Base-by-base conservation (phyloP, 2,329 filamentous ascomycete species). In the Aureobasidium mangrovei region DNA sequence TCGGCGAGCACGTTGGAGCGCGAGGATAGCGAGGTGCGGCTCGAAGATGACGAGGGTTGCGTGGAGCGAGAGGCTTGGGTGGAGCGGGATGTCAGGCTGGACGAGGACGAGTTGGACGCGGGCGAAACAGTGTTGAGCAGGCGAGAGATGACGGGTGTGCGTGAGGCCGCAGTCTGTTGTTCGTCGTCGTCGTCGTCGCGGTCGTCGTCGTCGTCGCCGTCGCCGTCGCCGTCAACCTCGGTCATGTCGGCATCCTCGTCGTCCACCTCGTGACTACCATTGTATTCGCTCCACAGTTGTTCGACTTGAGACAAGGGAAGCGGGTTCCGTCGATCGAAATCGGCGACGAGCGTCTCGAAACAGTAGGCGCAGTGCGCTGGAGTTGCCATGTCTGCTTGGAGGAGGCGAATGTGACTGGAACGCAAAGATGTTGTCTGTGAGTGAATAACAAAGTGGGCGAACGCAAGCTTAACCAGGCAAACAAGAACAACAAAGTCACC, bases 351-450 rank as follows among this genome's bases (percentile, higher is more conserved):
- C 39, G 78, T 78, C 72, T 98, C 93, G 76, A 98, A 97, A 75
- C 91, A 96, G 71, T 85, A 91, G 65, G 91, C 83, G 71, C 91
- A 96, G 72, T 97, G 91, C 57, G 84, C 85, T 63, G 81, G 72
- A 55, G 86, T 85, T 46, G 93, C 91, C 91, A 97, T 97, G 31
- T 10, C 26, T 35, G 5, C 8, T 4, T 6, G 36, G 7, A 18
- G 7, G 6, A 8, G 18, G 18, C 18, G 18, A 18, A 18, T 18
- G 18, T 18, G 18, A 18, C 1, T 18, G 18, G 18, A 18, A 18
- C 18, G 18, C 18, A 18, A 1, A 18, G 18, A 18, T 18, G 18
- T 18, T 18, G 18, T 18, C 18, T 18, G 18, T 18, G 18, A 18
- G 18, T 18, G 18, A 18, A 18, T 18, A 1, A 18, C 18, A 18